Evolutionary conservation across 257 asterid genomes (phyloP).

Genomic region (Primulina huaijiensis): DNA sequence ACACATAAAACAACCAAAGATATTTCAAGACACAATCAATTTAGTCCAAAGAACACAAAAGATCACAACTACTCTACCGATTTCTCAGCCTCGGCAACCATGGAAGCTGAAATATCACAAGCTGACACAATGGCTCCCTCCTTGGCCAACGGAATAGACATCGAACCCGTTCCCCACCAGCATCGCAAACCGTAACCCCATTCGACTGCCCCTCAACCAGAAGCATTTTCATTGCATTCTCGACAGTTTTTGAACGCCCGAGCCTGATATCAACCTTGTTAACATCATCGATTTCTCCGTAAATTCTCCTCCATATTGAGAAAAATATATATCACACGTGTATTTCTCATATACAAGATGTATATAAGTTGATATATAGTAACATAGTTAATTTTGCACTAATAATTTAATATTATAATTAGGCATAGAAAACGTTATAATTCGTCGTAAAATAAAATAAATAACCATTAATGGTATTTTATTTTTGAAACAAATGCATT

Average conservation of each 20-base stretch:
- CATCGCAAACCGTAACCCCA: slow-evolving; percentile 86
- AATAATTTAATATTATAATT: too few relatives aligned
- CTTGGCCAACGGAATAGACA: slow-evolving; percentile 85
- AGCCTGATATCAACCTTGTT: slow-evolving; percentile 71
- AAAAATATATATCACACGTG: too few relatives aligned
- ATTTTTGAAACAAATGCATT: too few relatives aligned
- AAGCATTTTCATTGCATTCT: slow-evolving; percentile 81
- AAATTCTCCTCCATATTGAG: slow-evolving; percentile 64
- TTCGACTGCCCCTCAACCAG: slow-evolving; percentile 58
- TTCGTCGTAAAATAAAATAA: too few relatives aligned
- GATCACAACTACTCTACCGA: slow-evolving; percentile 34
- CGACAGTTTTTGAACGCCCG: slow-evolving; percentile 85
- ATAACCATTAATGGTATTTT: too few relatives aligned
- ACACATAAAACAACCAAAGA: slow-evolving; percentile 8
- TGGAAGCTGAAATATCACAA: slow-evolving; percentile 88
- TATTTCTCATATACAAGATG: too few relatives aligned
- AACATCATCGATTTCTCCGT: slow-evolving; percentile 78
- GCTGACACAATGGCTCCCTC: slow-evolving; percentile 86
- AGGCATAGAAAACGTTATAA: too few relatives aligned
- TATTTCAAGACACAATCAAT: not conserved
- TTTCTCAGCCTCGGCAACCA: slow-evolving; percentile 92
- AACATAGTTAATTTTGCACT: too few relatives aligned
- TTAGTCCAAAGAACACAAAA: not conserved
- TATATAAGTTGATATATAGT: too few relatives aligned
- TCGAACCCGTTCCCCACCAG: slow-evolving; percentile 93